phyloP scores from a whole-genome alignment of 352 stramenopile species.

The Phytophthora kernoviae region DNA sequence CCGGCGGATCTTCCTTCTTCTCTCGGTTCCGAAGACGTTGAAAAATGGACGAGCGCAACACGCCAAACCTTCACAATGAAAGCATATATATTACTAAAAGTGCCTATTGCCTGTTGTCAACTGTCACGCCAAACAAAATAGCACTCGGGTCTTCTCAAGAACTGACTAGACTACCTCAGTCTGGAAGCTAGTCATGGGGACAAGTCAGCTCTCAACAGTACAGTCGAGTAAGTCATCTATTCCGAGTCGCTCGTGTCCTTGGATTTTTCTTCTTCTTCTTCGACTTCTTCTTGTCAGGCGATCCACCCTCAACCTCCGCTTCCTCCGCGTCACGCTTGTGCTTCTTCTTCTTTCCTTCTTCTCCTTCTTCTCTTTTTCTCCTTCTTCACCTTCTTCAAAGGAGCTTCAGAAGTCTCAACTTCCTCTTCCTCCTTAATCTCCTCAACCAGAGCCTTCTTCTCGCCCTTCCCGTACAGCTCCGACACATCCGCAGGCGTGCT shows the following conservation, averaged over 20 bases:
- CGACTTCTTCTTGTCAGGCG: constrained; percentile 85
- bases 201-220: constrained; percentile 17
- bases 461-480: constrained; percentile 71
- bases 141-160: constrained; percentile 25
- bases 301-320: constrained; percentile 46
- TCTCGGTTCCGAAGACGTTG: constrained; percentile 11
- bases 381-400: constrained; percentile 59
- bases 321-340: constrained; percentile 75
- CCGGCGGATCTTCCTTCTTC: constrained; percentile 16
- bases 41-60: background rate
- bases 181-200: constrained; percentile 32
- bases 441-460: constrained; percentile 65
- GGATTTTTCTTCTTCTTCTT: constrained; percentile 92
- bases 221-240: constrained; percentile 41
- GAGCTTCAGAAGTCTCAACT: constrained; percentile 69
- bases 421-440: constrained; percentile 61
- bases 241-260: constrained; percentile 73
- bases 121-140: constrained; percentile 6
- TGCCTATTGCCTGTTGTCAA: constrained; percentile 9
- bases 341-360: constrained; percentile 87
- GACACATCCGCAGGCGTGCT: constrained; percentile 81
- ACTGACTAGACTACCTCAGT: constrained; percentile 24
- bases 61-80: background rate
- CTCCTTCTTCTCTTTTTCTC: constrained; percentile 78
- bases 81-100: constrained; percentile 39